Percentiles rank a stretch among this genome's conserved stretches.
Conservation (phyloP, 257 asterid genomes). For the Striga asiatica region DNA sequence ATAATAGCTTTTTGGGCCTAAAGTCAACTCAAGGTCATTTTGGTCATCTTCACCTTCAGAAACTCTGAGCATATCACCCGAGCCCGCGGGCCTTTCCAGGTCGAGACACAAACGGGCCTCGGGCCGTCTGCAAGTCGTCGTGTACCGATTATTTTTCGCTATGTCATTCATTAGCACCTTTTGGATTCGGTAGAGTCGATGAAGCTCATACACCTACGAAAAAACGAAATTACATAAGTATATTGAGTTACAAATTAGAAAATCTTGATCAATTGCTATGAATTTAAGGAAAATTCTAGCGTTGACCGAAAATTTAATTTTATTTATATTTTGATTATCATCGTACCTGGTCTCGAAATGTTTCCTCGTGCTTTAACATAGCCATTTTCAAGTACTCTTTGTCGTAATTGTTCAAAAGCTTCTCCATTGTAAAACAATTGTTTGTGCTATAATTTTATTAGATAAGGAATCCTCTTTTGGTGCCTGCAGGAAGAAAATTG, state of each 20-base stretch:
- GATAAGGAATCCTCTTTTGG: no score
- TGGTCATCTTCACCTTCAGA: conserved; percentile 16
- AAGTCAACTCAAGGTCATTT: conserved; percentile 70
- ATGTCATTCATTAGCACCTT: conserved; percentile 60
- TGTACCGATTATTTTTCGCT: conserved; percentile 6
- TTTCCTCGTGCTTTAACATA: conserved; percentile 88
- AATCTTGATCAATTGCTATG: not conserved
- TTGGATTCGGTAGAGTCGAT: conserved; percentile 72
- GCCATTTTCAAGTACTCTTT: conserved; percentile 81
- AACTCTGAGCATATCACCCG: not conserved
- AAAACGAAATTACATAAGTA: no score
- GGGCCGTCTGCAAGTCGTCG: conserved; percentile 9
- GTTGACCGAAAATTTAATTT: not conserved
- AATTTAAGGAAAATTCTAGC: not conserved
- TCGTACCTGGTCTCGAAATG: conserved; percentile 74
- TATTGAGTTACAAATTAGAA: not conserved
- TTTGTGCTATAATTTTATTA: no score
- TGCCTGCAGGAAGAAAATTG: no score
- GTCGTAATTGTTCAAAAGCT: conserved; percentile 50
- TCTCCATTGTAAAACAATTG: conserved; percentile 45
- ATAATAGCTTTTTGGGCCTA: conserved; percentile 47
- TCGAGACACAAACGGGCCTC: conserved; percentile 15
- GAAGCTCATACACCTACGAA: conserved; percentile 69
- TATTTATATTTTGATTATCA: not conserved
- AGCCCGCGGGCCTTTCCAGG: conserved; percentile 20